Evolutionary conservation across 805 yeast genomes (phyloP).

Genomic region (Starmera caribaea): DNA sequence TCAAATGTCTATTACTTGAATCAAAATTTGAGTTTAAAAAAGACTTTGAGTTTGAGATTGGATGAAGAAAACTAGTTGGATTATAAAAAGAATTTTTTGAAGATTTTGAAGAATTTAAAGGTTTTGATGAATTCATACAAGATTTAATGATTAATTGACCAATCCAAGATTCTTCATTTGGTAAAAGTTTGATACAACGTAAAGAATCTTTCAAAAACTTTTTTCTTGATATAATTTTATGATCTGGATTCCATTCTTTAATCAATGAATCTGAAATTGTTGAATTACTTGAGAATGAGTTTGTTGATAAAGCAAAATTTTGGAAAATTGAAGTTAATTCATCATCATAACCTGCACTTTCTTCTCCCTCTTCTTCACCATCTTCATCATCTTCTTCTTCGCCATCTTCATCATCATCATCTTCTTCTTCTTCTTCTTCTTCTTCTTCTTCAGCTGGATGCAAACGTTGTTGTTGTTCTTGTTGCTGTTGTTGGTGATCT

Average conservation of each 20-base stretch:
- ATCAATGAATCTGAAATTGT: conserved; percentile 1
- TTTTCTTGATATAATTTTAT: conserved; percentile 25
- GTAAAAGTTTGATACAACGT: conserved; percentile 46
- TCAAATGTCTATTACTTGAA: conserved; percentile 3
- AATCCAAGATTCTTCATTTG: conserved; percentile 44
- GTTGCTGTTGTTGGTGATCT: no score
- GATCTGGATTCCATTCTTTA: conserved; percentile 40
- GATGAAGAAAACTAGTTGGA: no score
- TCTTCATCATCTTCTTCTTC: conserved; percentile 13
- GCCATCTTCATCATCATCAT: conserved; percentile 9
- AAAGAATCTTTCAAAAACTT: conserved; percentile 41
- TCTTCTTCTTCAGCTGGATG: conserved; percentile 2
- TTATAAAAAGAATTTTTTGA: no score
- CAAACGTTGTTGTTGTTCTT: no score
- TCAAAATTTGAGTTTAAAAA: no score
- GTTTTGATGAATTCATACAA: no score
- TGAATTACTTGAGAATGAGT: neutral
- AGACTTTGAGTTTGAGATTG: no score
- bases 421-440: conserved; percentile 9
- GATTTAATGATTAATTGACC: conserved; percentile 32
- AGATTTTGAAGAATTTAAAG: no score
- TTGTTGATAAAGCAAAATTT: neutral
- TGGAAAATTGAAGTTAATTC: neutral
- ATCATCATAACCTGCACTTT: conserved; percentile 2
- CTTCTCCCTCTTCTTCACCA: conserved; percentile 7